Base-by-base conservation (phyloP, 1,284 basidiomycete genomes). In the Naganishia sp. region DNA sequence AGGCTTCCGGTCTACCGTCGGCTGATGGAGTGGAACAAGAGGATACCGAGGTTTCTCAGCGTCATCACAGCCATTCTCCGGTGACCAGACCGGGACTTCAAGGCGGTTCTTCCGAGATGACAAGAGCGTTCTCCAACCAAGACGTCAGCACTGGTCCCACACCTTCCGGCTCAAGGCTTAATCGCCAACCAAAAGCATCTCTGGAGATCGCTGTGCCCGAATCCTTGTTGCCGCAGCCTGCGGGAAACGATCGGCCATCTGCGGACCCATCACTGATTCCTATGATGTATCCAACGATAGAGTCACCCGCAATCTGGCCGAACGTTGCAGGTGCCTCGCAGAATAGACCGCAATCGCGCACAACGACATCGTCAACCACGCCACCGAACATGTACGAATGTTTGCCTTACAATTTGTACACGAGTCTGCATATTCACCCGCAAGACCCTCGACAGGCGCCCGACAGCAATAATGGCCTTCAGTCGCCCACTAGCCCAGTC, bases 331-430 rank as follows among this genome's bases (percentile, higher is more conserved):
- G 35, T 9, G 9, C 32, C 15, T 5, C 25, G 31, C 46, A 42
- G 15, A 25, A 50, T 3, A 32, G 58, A 23, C 58, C 58, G 25
- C 58, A 61, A 35, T 61, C 58, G 50, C 58, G 58, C 5, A 61
- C 32, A 13, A 61, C 58, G 21, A 15, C 58, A 23, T 50, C 58
- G 7, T 61, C 58, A 10, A 61, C 28, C 21, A 61, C 58, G 9
- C 58, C 58, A 21, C 58, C 58, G 11, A 61, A 61, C 18, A 41
- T 42, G 21, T 61, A 61, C 58, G 47, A 61, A 5, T 51, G 23
- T 18, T 41, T 61, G 58, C 58, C 58, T 18, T 47, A 61, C n/a
- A 39, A 61, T 23, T 39, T 61, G 46, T 61, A 61, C 28, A 32
- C 58, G 9, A 61, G 47, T 41, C 25, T 61, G 47, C 58, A 61